phyloP scores from a whole-genome alignment of 2,329 filamentous ascomycete genomes.

The Sporothrix sp. region DNA sequence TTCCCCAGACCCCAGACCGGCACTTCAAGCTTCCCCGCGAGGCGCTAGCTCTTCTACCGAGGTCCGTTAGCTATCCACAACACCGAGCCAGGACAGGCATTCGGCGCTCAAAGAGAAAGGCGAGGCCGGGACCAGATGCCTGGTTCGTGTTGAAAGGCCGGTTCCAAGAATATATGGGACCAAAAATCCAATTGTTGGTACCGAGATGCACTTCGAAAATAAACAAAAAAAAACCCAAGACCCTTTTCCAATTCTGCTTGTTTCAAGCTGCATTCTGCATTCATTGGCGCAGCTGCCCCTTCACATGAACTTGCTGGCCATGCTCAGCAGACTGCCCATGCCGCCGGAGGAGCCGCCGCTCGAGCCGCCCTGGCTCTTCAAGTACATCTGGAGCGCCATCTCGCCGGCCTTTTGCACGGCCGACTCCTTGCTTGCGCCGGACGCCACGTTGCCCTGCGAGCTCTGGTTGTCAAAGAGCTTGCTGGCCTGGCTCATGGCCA shows the following conservation, averaged over 20 bases:
- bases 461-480: conserved; percentile 58
- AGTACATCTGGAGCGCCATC: conserved; percentile 83
- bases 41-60: conserved; percentile 6
- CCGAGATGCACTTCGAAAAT: too few relatives aligned
- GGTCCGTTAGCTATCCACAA: conserved; percentile 5
- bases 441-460: conserved; percentile 41
- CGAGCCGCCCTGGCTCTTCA: conserved; percentile 60
- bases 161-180: too few relatives aligned
- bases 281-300: not conserved
- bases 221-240: too few relatives aligned
- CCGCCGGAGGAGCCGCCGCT: conserved; percentile 39
- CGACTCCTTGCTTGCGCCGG: conserved; percentile 65
- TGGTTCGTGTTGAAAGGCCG: too few relatives aligned
- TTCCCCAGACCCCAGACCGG: conserved; percentile 9
- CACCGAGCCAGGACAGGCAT: too few relatives aligned
- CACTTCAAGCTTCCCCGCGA: conserved; percentile 8
- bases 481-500: conserved; percentile 81
- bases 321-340: conserved; percentile 30
- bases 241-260: too few relatives aligned
- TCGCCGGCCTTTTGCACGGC: conserved; percentile 71
- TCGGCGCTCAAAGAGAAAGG: too few relatives aligned
- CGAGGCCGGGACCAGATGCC: too few relatives aligned
- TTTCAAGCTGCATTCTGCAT: not conserved
- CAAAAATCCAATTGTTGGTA: too few relatives aligned
- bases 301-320: conserved; percentile 40